phyloP scores from a whole-genome alignment of 768 basidiomycete species.

The Rhizopogon rudus region DNA sequence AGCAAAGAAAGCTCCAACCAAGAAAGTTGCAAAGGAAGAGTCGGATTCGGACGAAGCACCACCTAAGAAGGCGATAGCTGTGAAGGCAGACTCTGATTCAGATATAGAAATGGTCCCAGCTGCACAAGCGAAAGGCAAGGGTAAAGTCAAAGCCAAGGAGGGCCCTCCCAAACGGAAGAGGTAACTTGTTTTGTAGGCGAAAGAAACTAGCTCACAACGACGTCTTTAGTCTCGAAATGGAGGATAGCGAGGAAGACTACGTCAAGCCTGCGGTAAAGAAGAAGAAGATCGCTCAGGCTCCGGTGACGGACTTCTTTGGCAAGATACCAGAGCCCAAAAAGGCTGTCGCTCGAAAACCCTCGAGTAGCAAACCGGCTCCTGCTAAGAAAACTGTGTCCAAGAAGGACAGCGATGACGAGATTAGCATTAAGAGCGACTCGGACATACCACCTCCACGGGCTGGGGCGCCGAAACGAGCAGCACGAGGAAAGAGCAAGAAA shows the following conservation, averaged over 20 bases:
- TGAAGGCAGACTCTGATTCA: constrained; percentile 33
- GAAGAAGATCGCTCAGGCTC: constrained; percentile 35
- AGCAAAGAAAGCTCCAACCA: constrained; percentile 27
- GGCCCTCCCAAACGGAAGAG: constrained; percentile 61
- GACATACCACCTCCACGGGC: constrained; percentile 33
- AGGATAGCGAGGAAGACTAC: constrained; percentile 35
- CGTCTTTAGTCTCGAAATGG: constrained; percentile 26
- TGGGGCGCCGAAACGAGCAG: constrained; percentile 43
- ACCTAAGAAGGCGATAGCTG: constrained; percentile 16
- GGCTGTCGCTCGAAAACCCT: constrained; percentile 43
- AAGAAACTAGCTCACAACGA: constrained; percentile 7
- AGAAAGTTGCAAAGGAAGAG: constrained; percentile 30
- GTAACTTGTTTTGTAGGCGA: constrained; percentile 26
- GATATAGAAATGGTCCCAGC: constrained; percentile 29
- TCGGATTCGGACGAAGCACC: constrained; percentile 33
- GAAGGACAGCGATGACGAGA: constrained; percentile 42
- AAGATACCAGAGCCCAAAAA: constrained; percentile 41
- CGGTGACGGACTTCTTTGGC: constrained; percentile 58
- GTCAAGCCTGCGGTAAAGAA: constrained; percentile 52
- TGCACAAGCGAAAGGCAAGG: constrained; percentile 34
- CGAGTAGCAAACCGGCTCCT: constrained; percentile 55
- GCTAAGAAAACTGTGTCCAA: constrained; percentile 44
- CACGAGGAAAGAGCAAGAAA: constrained; percentile 47
- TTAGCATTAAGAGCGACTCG: constrained; percentile 38
- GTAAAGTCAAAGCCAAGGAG: constrained; percentile 34